Percentiles rank a stretch among this genome's conserved stretches.
Evolutionary conservation across 192 early-diverging fungal genomes (phyloP).

Genomic region (Coemansia sp.): DNA sequence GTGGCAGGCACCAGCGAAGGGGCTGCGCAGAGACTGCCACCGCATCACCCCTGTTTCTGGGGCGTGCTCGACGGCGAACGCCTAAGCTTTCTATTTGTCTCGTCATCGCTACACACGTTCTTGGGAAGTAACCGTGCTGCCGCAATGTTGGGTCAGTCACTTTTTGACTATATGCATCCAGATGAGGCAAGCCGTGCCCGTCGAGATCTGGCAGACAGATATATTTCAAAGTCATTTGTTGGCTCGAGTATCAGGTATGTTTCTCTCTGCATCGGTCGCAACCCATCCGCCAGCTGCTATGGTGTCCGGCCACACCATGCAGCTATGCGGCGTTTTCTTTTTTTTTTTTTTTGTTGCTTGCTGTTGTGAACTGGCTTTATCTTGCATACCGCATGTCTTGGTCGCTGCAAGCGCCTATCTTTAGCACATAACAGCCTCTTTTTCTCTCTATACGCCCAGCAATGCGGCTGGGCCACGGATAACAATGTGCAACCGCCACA

Average conservation of each 20-base stretch:
- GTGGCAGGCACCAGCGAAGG: conserved; percentile 14
- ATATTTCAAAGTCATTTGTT: conserved; percentile 36
- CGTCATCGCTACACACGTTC: conserved; percentile 43
- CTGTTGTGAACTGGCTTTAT: conserved; percentile 1
- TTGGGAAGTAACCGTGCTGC: conserved; percentile 31
- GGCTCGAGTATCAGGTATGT: conserved; percentile 52
- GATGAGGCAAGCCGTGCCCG: conserved; percentile 51
- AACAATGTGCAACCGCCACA: neutral
- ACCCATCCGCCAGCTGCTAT: neutral
- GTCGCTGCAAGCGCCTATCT: neutral
- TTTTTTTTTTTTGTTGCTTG: neutral
- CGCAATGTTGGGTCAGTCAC: conserved; percentile 33
- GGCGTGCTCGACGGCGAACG: conserved; percentile 46
- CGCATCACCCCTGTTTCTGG: conserved; percentile 52
- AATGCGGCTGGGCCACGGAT: conserved; percentile 1
- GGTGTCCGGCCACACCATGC: neutral
- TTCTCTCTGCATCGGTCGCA: neutral
- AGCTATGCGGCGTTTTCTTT: neutral
- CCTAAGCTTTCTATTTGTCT: conserved; percentile 47
- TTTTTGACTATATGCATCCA: conserved; percentile 56
- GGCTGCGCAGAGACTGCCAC: conserved; percentile 3
- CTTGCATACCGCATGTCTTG: neutral
- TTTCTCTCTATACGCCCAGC: neutral
- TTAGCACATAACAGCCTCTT: neutral
- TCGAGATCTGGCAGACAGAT: conserved; percentile 42